Evolutionary conservation across 2,329 filamentous ascomycete genomes (phyloP).

Genomic region (Xylaria sp.): DNA sequence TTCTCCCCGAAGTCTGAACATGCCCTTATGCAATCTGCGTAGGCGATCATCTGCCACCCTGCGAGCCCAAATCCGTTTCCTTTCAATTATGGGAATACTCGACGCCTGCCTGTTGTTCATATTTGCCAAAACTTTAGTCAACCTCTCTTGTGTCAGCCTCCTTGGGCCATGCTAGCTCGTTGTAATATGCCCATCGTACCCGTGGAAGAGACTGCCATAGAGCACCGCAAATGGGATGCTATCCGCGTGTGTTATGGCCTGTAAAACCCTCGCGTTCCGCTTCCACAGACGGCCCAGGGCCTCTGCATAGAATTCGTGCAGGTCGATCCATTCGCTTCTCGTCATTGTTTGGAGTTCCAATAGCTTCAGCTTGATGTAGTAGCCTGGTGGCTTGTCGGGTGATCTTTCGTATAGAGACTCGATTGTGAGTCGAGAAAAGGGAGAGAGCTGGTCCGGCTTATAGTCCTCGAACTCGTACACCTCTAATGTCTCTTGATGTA

Average conservation of each 20-base stretch:
- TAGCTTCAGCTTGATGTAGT: conserved; percentile 36
- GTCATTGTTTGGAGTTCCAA: conserved; percentile 32
- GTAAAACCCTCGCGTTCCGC: conserved; percentile 14
- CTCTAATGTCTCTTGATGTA: conserved; percentile 33
- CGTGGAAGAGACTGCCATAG: conserved; percentile 28
- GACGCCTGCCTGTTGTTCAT: conserved; percentile 25
- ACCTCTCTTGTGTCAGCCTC: conserved; percentile 17
- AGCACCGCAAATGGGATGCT: conserved; percentile 35
- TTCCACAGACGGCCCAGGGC: conserved; percentile 27
- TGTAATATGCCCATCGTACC: background rate
- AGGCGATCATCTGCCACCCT: background rate
- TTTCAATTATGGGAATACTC: conserved; percentile 15
- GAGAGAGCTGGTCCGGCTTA: background rate
- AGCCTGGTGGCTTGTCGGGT: conserved; percentile 28
- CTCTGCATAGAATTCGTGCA: conserved; percentile 24
- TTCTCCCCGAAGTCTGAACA: background rate
- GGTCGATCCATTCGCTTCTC: conserved; percentile 26
- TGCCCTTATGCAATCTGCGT: background rate
- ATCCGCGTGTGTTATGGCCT: conserved; percentile 29
- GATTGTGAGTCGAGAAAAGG: conserved; percentile 20
- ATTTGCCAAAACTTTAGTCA: conserved; percentile 13
- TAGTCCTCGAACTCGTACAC: conserved; percentile 34
- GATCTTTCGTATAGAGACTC: conserved; percentile 13
- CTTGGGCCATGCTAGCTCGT: background rate
- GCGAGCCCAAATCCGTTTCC: background rate